A percentile compares a stretch with the other conserved stretches of the same genome.
phyloP scores from a whole-genome alignment of 2,329 filamentous ascomycete genomes.

The Teratosphaeria destructans region DNA sequence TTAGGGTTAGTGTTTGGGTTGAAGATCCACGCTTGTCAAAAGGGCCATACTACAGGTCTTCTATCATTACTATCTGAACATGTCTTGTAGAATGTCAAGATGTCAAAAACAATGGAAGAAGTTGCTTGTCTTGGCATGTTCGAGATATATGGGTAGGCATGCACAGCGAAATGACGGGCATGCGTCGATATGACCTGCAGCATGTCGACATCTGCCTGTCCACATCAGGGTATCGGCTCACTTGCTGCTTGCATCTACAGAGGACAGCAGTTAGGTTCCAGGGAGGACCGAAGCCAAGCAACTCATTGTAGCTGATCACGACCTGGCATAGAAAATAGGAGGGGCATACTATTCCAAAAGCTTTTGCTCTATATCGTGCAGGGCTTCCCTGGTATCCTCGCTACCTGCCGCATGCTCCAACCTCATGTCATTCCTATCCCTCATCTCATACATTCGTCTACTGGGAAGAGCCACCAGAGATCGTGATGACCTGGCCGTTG shows the following conservation, averaged over 20 bases:
- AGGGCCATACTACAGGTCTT: not conserved
- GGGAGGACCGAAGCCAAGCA: not conserved
- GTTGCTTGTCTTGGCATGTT: too few relatives aligned
- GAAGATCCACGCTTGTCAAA: not conserved
- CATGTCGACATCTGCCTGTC: too few relatives aligned
- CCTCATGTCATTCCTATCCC: not conserved
- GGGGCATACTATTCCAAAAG: not conserved
- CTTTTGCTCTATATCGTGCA: not conserved
- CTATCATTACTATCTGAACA: not conserved
- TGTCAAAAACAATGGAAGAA: too few relatives aligned
- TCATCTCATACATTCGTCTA: conserved; percentile 11
- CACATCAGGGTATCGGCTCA: too few relatives aligned
- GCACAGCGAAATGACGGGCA: too few relatives aligned
- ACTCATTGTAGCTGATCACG: not conserved
- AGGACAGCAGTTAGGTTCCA: not conserved
- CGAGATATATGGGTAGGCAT: too few relatives aligned
- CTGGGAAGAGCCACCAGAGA: conserved; percentile 32
- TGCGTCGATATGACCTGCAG: too few relatives aligned
- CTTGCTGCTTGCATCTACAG: not conserved
- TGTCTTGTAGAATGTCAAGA: not conserved
- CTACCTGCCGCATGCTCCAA: conserved; percentile 1
- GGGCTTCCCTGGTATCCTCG: not conserved
- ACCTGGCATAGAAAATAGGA: not conserved
- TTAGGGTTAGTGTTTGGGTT: conserved; percentile 1
- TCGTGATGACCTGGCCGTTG: conserved; percentile 34